These are phyloP conservation scores for Camellia oleifera DNA, from an alignment of 179 eudicot species.

Conservation along the genomic window DNA sequence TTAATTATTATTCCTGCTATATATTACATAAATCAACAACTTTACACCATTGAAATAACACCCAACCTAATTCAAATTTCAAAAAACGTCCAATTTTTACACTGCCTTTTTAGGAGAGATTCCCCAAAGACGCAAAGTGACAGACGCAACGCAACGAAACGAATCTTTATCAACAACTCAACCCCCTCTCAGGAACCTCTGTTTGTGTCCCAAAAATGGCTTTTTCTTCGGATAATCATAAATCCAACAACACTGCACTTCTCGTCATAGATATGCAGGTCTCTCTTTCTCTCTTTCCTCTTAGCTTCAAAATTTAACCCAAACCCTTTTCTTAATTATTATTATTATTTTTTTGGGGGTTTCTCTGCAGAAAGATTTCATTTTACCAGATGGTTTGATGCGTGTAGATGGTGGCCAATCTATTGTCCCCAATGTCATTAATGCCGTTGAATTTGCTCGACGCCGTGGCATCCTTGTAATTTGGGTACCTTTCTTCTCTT, in stretches of 20 bases:
- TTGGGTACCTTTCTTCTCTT: constrained; percentile 46
- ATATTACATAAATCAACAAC: too few species aligned
- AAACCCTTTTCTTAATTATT: not conserved
- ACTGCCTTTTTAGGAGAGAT: too few species aligned
- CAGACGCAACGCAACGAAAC: not conserved
- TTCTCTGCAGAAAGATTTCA: constrained; percentile 75
- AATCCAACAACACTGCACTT: constrained; percentile 72
- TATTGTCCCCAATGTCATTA: constrained; percentile 73
- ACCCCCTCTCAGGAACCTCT: not conserved
- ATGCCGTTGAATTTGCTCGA: constrained; percentile 83
- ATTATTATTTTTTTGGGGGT: not conserved
- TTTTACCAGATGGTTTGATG: constrained; percentile 50
- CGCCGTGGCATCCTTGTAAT: constrained; percentile 66
- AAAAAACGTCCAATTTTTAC: too few species aligned
- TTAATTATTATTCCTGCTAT: too few species aligned
- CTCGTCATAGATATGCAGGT: constrained; percentile 92
- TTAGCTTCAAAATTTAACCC: not conserved
- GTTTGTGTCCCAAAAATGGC: constrained; percentile 6
- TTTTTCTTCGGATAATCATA: not conserved
- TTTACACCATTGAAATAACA: too few species aligned
- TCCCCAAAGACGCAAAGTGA: not conserved
- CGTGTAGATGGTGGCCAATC: constrained; percentile 71
- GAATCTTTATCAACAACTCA: not conserved
- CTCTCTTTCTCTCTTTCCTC: not conserved
- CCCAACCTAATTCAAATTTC: too few species aligned